These are phyloP conservation scores for Xerocomellus dryophilus DNA, from an alignment of 768 basidiomycete species.

Conservation along the genomic window DNA sequence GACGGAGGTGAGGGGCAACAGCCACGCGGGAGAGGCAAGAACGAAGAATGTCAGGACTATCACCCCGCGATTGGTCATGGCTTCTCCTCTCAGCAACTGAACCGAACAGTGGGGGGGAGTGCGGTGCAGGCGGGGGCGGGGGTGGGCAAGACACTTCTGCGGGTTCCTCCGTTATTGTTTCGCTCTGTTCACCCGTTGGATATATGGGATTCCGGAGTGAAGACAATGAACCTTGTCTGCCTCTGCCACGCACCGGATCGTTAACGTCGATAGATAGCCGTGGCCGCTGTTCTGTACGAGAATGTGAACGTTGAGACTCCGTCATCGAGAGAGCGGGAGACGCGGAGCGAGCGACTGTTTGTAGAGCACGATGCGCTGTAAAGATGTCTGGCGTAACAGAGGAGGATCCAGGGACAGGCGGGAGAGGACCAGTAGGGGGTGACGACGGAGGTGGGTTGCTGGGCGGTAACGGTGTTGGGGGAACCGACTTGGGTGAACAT, in stretches of 20 bases:
- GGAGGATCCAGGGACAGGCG: slow-evolving; percentile 64
- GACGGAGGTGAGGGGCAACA: not conserved
- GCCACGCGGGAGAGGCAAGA: slow-evolving; percentile 17
- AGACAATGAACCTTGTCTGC: slow-evolving; percentile 29
- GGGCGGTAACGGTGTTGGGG: slow-evolving; percentile 3
- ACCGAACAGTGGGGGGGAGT: slow-evolving; percentile 4
- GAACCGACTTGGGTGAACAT: slow-evolving; percentile 14
- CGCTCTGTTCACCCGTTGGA: slow-evolving; percentile 7
- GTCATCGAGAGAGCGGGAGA: slow-evolving; percentile 25
- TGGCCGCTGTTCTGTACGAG: slow-evolving; percentile 16
- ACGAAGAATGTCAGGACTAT: slow-evolving; percentile 22
- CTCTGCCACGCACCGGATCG: slow-evolving; percentile 14
- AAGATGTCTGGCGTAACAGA: slow-evolving; percentile 48
- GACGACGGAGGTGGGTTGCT: slow-evolving; percentile 55
- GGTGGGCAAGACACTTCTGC: not conserved
- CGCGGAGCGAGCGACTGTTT: slow-evolving; percentile 17
- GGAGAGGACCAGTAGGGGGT: slow-evolving; percentile 58
- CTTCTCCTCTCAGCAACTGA: slow-evolving; percentile 7
- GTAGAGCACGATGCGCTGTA: slow-evolving; percentile 38
- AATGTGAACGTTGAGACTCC: slow-evolving; percentile 18
- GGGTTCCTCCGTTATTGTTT: slow-evolving; percentile 21
- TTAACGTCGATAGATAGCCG: slow-evolving; percentile 16
- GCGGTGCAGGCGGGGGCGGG: not conserved
- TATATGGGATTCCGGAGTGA: slow-evolving; percentile 26
- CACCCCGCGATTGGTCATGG: slow-evolving; percentile 11